These are phyloP conservation scores for Pulveroboletus sp. DNA, from an alignment of 768 basidiomycete species.

Conservation along the genomic window DNA sequence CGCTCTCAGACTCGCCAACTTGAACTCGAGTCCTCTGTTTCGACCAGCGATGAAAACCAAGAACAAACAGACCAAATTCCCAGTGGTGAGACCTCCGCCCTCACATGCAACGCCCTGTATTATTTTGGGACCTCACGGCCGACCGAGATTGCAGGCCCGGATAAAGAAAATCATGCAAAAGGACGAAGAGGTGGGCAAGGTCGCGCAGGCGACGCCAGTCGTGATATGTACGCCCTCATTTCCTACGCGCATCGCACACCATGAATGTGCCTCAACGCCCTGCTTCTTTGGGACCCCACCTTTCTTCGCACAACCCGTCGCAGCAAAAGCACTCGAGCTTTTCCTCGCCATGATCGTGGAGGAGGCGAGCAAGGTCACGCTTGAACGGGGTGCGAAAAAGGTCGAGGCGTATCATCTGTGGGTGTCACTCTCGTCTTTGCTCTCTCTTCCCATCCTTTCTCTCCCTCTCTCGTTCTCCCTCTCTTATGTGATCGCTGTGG, in stretches of 20 bases:
- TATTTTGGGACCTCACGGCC: constrained; percentile 1
- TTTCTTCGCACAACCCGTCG: neutral
- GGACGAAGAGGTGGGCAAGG: constrained; percentile 98
- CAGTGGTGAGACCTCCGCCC: constrained; percentile 55
- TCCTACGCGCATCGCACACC: constrained; percentile 12
- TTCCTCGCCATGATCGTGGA: constrained; percentile 84
- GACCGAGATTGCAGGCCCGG: constrained; percentile 59
- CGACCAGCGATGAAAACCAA: constrained; percentile 69
- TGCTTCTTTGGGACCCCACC: neutral
- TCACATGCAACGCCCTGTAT: neutral
- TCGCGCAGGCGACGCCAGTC: constrained; percentile 92
- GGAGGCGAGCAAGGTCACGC: constrained; percentile 75
- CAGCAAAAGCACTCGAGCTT: constrained; percentile 92
- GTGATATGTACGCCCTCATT: constrained; percentile 79
- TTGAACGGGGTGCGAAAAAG: constrained; percentile 75
- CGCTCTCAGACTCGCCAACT: neutral
- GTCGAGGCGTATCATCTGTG: constrained; percentile 93
- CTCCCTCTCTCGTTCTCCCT: neutral
- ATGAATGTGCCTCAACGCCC: neutral
- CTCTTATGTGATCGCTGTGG: neutral
- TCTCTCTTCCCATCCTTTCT: neutral
- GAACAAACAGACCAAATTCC: constrained; percentile 89
- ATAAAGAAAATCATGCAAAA: constrained; percentile 99
- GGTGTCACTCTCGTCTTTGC: constrained; percentile 31
- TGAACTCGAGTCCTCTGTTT: neutral